Base-by-base conservation (phyloP, 345 rosid species). In the Cochlearia excelsa region DNA sequence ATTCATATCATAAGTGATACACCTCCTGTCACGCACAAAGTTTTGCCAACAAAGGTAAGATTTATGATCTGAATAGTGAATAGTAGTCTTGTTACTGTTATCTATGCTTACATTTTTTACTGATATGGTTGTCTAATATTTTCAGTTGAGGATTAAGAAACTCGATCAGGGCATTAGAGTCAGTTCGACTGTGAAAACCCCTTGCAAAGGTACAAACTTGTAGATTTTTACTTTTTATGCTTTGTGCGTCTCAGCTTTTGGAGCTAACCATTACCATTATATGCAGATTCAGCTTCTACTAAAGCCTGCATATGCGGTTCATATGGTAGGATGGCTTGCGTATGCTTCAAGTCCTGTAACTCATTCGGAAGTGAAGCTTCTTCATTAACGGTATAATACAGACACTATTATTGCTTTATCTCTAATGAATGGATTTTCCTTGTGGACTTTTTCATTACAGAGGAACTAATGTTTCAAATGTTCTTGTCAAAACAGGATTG, bases 161-260 rank as follows among this genome's bases (percentile, higher is more conserved):
- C 41, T 57, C n/a, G 68, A 51, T 7, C 75, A 60, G 46, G 71
- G 56, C 26, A 59, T 57, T 40, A 60, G 65, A 39, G 29, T 26
- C 66, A 75, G 77, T 62, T 43, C 59, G 2, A 7, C 57, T 1
- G 73, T 46, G 11, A 70, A 69, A 57, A 55, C 30, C 58, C 58
- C 66, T 28, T 31, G 42, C n/a, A 84, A 81, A 91, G 96, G 98
- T 91, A 84, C 68, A 74, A 37, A 53, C 56, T 73, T 52, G 73
- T 28, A 44, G 9, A 16, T n/a, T n/a, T 43, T 9, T 29, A 49
- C 54, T 30, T 11, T 61, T 43, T 23, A 59, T 33, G 54, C 67
- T 70, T 56, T 27, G 60, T 76, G 74, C 59, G 57, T 46, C 50
- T 46, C 29, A 6, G 38, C 69, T 34, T 44, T 44, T 63, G 69